phyloP scores from a whole-genome alignment of 2,329 filamentous ascomycete species.

The Xylariaceae sp. region DNA sequence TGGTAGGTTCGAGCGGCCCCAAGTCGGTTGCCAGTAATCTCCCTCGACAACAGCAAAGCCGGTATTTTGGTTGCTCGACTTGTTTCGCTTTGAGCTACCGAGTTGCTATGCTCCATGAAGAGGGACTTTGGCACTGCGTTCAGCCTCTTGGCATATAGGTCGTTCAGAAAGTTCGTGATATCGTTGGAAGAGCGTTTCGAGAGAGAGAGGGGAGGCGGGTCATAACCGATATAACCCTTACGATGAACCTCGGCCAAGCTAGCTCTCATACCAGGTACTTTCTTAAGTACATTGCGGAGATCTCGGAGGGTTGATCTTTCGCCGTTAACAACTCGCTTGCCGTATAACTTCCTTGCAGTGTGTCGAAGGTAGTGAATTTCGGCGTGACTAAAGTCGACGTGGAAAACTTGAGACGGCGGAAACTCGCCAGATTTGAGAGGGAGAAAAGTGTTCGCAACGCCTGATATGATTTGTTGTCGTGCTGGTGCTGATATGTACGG shows the following conservation, averaged over 20 bases:
- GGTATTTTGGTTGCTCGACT: slow-evolving; percentile 45
- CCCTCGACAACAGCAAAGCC: slow-evolving; percentile 55
- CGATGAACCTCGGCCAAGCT: slow-evolving; percentile 31
- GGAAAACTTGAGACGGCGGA: slow-evolving; percentile 30
- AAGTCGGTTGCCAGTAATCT: slow-evolving; percentile 54
- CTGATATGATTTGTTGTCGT: slow-evolving; percentile 31
- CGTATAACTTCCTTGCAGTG: slow-evolving; percentile 36
- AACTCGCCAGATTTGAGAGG: slow-evolving; percentile 19
- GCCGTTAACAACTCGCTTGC: slow-evolving; percentile 18
- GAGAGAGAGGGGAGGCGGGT: slow-evolving; percentile 30
- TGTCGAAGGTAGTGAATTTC: slow-evolving; percentile 38
- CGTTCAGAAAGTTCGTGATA: slow-evolving; percentile 47
- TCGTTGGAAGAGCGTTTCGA: slow-evolving; percentile 42
- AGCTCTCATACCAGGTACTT: slow-evolving; percentile 22
- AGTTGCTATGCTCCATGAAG: slow-evolving; percentile 42
- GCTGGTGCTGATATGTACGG: slow-evolving; percentile 36
- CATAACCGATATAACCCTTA: slow-evolving; percentile 28
- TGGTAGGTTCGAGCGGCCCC: slow-evolving; percentile 49
- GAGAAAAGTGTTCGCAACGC: slow-evolving; percentile 15
- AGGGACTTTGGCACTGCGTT: slow-evolving; percentile 36
- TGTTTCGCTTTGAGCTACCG: slow-evolving; percentile 37
- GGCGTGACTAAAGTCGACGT: slow-evolving; percentile 40
- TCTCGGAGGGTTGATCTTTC: slow-evolving; percentile 31
- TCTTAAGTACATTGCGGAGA: slow-evolving; percentile 41
- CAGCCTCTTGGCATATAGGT: slow-evolving; percentile 41